Evolutionary conservation across 2,329 filamentous ascomycete genomes (phyloP).

Genomic region (Chrysoporthe cubensis): DNA sequence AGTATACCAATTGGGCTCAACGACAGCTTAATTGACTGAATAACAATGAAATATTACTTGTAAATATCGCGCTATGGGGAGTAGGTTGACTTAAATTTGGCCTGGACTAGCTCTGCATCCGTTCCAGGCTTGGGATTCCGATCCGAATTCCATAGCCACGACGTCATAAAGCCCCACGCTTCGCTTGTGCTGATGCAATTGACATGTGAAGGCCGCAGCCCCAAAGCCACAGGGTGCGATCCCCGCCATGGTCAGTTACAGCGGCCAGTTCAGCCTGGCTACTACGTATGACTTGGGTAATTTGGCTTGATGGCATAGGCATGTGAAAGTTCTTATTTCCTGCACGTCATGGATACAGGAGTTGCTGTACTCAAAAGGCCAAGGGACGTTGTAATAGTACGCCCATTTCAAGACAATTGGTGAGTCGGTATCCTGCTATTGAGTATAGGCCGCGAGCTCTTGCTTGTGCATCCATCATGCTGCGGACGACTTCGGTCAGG

Average conservation of each 20-base stretch:
- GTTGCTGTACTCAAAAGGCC: no score
- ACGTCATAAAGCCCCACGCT: conserved; percentile 17
- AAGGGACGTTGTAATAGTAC: not conserved
- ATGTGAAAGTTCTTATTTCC: not conserved
- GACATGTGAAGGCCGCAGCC: conserved; percentile 7
- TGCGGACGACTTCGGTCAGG: not conserved
- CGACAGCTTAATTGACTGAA: not conserved
- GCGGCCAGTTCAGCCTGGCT: not conserved
- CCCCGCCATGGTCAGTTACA: no score
- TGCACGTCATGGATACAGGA: no score
- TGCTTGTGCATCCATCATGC: not conserved
- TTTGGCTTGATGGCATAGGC: not conserved
- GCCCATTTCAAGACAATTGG: not conserved
- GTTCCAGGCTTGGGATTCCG: not conserved
- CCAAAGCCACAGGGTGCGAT: not conserved
- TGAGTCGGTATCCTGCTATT: not conserved
- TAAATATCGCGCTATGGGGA: not conserved
- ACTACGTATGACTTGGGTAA: not conserved
- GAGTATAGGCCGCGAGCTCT: not conserved
- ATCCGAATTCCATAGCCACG: not conserved
- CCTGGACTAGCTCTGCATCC: not conserved
- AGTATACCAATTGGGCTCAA: not conserved
- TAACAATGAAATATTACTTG: not conserved
- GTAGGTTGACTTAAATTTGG: not conserved
- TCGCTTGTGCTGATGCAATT: conserved; percentile 4